Conservation (phyloP, 345 rosid genomes). For the Aquilaria yunnanensis region DNA sequence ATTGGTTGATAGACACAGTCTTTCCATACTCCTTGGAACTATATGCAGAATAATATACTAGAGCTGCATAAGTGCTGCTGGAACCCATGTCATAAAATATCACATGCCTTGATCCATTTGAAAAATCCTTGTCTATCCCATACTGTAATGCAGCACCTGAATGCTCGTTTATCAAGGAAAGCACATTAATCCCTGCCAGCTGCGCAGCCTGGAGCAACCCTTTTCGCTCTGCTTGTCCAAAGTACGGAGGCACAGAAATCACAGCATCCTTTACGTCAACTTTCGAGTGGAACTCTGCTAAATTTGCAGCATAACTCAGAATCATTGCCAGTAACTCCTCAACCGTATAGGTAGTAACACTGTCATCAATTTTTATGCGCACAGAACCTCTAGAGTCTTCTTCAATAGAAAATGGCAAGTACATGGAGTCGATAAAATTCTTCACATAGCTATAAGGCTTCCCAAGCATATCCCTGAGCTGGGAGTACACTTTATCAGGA, state of each 20-base stretch:
- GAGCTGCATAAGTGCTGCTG: constrained; percentile 79
- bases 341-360: constrained; percentile 38
- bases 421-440: constrained; percentile 46
- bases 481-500: constrained; percentile 77
- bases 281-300: constrained; percentile 85
- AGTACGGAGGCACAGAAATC: constrained; percentile 82
- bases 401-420: constrained; percentile 61
- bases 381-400: constrained; percentile 80
- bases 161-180: constrained; percentile 75
- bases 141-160: constrained; percentile 98
- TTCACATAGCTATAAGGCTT: constrained; percentile 70
- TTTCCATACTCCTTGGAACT: constrained; percentile 81
- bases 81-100: constrained; percentile 97
- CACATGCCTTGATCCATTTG: constrained; percentile 82
- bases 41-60: constrained; percentile 86
- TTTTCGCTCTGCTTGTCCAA: constrained; percentile 92
- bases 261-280: constrained; percentile 63
- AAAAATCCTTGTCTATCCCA: constrained; percentile 93
- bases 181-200: constrained; percentile 88
- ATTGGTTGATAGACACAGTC: constrained; percentile 81
- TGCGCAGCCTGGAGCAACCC: constrained; percentile 86
- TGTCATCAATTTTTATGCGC: constrained; percentile 51
- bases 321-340: constrained; percentile 97
- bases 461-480: constrained; percentile 75
- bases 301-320: constrained; percentile 50